Base-by-base conservation (phyloP, 2,329 filamentous ascomycete genomes). In the Fusarium sacchari region DNA sequence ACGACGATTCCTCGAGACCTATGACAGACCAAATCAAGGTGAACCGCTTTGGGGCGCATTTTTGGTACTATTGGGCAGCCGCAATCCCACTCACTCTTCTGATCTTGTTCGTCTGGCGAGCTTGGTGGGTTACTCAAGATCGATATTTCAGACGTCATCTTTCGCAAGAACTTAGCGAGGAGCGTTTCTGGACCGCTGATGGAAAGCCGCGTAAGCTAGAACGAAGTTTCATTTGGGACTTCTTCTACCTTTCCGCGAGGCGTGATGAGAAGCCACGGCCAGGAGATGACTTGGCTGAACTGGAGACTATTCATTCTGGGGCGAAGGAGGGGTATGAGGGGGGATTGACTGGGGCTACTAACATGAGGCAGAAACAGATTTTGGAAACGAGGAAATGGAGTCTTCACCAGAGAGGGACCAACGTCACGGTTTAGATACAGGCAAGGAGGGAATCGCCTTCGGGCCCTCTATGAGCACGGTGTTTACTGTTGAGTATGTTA, bases 71-170 rank as follows among this genome's bases (percentile, higher is more conserved):
- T 76, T 86, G 84, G 84, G 81, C 82, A 7, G 81, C 84, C 42
- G 83, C 82, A 0, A 78, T 86, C 26, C 84, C 84, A 1, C 74
- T 86, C 18, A 86, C 84, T 1, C 65, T 85, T 37, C 56, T 83
- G 47, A 86, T 86, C 46, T 78, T 86, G 14, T 76, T 80, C 26
- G 65, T 74, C 17, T 86, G 84, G 84, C 83, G 84, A 9, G 83
- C 82, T 2, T 86, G 84, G 84, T 86, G 84, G 84, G 84, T 86
- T 4, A 81, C 79, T 15, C 84, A 86, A 73, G 84, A 86, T 73
- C 81, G 84, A 4, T 85, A 83, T 76, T 86, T 86, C 75, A 79
- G 84, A 1, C 80, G 83, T 7, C 84, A 86, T 67, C 78, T 86
- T 14, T 84, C 83, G 67, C 80, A 81, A 65, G 84, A 86, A 62